These are phyloP conservation scores for Yamadazyma pseudoaaseri DNA, from an alignment of 1,139 yeast species.

Conservation along the genomic window DNA sequence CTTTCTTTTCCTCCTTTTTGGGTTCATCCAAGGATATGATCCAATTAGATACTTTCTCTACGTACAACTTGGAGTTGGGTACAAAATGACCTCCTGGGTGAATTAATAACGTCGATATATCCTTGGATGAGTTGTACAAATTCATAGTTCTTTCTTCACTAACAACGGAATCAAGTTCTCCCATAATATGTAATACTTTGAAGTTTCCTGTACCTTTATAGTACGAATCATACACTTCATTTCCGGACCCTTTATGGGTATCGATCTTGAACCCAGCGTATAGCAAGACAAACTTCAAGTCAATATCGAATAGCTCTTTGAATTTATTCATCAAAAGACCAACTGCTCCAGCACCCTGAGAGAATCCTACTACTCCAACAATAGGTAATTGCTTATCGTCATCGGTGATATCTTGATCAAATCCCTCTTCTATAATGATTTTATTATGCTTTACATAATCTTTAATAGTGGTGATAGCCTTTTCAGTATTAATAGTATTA, in stretches of 20 bases:
- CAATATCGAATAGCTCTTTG: slow-evolving; percentile 24
- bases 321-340: slow-evolving; percentile 37
- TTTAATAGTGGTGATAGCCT: slow-evolving; percentile 28
- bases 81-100: slow-evolving; percentile 91
- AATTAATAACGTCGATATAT: slow-evolving; percentile 46
- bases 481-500: slow-evolving; percentile 24
- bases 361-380: slow-evolving; percentile 44
- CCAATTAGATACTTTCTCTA: slow-evolving; percentile 61
- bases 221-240: slow-evolving; percentile 21
- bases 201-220: slow-evolving; percentile 36
- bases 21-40: slow-evolving; percentile 24
- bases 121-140: slow-evolving; percentile 54
- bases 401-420: slow-evolving; percentile 19
- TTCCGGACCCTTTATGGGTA: slow-evolving; percentile 39
- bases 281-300: slow-evolving; percentile 62
- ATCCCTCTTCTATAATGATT: slow-evolving; percentile 32
- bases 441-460: slow-evolving; percentile 30
- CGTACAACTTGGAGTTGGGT: slow-evolving; percentile 65
- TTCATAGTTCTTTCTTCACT: slow-evolving; percentile 66
- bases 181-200: slow-evolving; percentile 68
- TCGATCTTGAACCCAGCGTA: slow-evolving; percentile 76
- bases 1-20: slow-evolving; percentile 15
- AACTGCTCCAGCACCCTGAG: slow-evolving; percentile 54
- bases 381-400: slow-evolving; percentile 31
- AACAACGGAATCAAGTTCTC: slow-evolving; percentile 87